A percentile compares a stretch with the other conserved stretches of the same genome.
These are phyloP conservation scores for Trametes punicea DNA, from an alignment of 768 basidiomycete genomes.

Conservation along the genomic window DNA sequence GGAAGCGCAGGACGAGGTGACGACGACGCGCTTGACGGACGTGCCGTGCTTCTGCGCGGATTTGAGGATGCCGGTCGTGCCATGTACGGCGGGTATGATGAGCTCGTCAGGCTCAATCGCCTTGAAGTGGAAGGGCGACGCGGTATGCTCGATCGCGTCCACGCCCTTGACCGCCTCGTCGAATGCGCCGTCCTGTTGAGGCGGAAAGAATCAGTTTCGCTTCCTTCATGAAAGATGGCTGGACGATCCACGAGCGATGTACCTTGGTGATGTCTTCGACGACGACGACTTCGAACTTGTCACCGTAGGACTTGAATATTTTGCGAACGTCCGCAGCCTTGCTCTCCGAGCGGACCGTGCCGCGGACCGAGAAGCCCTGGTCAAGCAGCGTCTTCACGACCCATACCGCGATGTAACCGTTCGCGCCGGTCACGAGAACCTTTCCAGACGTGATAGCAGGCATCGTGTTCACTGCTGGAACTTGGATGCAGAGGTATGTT, in stretches of 20 bases:
- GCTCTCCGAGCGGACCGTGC: slow-evolving; percentile 58
- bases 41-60: slow-evolving; percentile 47
- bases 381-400: slow-evolving; percentile 54
- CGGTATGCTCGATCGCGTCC: slow-evolving; percentile 67
- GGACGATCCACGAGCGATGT: slow-evolving; percentile 8
- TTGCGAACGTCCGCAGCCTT: slow-evolving; percentile 59
- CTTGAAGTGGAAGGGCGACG: slow-evolving; percentile 55
- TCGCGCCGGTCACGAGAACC: slow-evolving; percentile 56
- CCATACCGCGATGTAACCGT: slow-evolving; percentile 60
- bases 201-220: neutral
- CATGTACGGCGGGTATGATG: slow-evolving; percentile 67
- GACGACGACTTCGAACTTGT: slow-evolving; percentile 59
- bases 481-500: neutral
- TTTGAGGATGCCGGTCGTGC: slow-evolving; percentile 61
- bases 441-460: slow-evolving; percentile 35
- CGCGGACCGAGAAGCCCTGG: slow-evolving; percentile 59
- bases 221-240: too few species aligned
- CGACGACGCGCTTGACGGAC: slow-evolving; percentile 54
- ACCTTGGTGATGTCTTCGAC: slow-evolving; percentile 68
- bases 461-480: slow-evolving; percentile 25
- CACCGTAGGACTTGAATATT: slow-evolving; percentile 50
- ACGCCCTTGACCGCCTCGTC: slow-evolving; percentile 77
- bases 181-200: slow-evolving; percentile 58
- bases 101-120: slow-evolving; percentile 50
- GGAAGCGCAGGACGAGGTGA: slow-evolving; percentile 57